Evolutionary conservation across 805 yeast genomes (phyloP).

Genomic region (Sugiyamaella lignohabitans): DNA sequence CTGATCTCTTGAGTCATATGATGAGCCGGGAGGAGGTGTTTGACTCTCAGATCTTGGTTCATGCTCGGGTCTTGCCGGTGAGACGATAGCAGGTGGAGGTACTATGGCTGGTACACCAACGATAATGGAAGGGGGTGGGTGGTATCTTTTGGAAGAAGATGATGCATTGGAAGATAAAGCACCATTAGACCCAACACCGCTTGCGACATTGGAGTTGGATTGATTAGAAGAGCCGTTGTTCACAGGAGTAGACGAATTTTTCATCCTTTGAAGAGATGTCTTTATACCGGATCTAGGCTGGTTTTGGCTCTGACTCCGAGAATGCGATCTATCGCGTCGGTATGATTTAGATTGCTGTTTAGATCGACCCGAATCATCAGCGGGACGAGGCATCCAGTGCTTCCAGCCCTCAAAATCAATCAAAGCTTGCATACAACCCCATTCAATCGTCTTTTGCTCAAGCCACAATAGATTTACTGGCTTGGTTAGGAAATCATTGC

Average conservation of each 20-base stretch:
- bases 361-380: neutral
- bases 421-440: constrained; percentile 99
- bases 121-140: neutral
- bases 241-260: neutral
- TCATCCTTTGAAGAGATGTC: neutral
- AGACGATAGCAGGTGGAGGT: constrained; percentile 4
- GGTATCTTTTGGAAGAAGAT: neutral
- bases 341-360: neutral
- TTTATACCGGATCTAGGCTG: neutral
- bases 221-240: neutral
- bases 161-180: neutral
- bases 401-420: constrained; percentile 93
- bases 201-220: too few relatives aligned
- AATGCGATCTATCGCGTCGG: constrained; percentile 1
- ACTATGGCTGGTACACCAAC: constrained; percentile 4
- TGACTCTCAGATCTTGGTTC: neutral
- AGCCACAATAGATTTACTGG: constrained; percentile 95
- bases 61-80: constrained; percentile 4
- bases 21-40: neutral
- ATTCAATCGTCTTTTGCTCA: constrained; percentile 79
- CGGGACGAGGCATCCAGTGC: constrained; percentile 31
- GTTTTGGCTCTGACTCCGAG: neutral
- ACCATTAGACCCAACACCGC: too few relatives aligned
- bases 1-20: constrained; percentile 1
- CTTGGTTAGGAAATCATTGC: constrained; percentile 92